A percentile compares a stretch with the other conserved stretches of the same genome.
Evolutionary conservation across 129 eudicot species (phyloP).

Genomic region (Pulicaria dysenterica): DNA sequence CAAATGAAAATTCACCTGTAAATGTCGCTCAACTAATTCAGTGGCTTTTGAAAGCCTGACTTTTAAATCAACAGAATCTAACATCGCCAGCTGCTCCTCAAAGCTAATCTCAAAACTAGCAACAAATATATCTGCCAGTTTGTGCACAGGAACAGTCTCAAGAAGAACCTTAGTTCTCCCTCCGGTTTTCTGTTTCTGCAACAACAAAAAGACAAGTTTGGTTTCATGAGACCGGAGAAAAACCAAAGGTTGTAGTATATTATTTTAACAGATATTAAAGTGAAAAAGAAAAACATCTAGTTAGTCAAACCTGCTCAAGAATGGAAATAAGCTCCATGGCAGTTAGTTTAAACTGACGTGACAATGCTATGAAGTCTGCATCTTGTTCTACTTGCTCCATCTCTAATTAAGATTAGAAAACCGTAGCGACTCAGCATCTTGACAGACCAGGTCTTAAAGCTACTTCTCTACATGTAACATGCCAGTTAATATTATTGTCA

Average conservation of each 20-base stretch:
- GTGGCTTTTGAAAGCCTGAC: slow-evolving; percentile 88
- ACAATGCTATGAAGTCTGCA: slow-evolving; percentile 69
- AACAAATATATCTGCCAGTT: slow-evolving; percentile 92
- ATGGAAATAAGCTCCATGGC: slow-evolving; percentile 91
- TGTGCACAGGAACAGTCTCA: slow-evolving; percentile 90
- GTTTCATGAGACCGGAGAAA: neutral
- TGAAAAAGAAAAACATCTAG: neutral
- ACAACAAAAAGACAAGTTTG: neutral
- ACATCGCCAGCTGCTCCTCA: slow-evolving; percentile 89
- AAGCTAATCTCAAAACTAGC: slow-evolving; percentile 96
- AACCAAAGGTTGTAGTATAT: neutral
- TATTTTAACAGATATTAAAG: neutral
- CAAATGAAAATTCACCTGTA: slow-evolving; percentile 56
- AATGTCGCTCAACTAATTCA: slow-evolving; percentile 89
- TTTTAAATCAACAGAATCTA: slow-evolving; percentile 93
- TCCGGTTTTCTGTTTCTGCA: slow-evolving; percentile 92
- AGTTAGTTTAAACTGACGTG: slow-evolving; percentile 84
- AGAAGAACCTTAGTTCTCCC: slow-evolving; percentile 88
- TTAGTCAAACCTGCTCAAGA: slow-evolving; percentile 79
- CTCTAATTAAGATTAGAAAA: slow-evolving; percentile 57
- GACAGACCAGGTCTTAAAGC: slow-evolving; percentile 25
- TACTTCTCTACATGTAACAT: slow-evolving; percentile 29
- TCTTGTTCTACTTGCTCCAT: slow-evolving; percentile 98
- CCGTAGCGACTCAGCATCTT: slow-evolving; percentile 38
- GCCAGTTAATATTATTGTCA: slow-evolving; percentile 19